phyloP scores from a whole-genome alignment of 192 early-diverging fungal genomes.

The Umbelopsis isabellina region DNA sequence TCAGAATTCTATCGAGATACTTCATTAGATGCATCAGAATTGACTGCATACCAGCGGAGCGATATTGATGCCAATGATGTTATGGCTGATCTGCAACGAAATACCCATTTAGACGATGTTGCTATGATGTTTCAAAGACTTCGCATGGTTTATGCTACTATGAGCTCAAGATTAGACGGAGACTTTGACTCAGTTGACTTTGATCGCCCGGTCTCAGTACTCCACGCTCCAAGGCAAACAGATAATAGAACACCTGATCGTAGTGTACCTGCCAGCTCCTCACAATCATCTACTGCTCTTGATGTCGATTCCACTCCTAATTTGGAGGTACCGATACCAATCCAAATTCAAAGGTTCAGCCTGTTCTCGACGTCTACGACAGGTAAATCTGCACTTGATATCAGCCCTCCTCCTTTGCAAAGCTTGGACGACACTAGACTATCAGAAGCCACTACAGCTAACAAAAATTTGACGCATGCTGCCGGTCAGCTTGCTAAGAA shows the following conservation, averaged over 20 bases:
- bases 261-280: background rate
- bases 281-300: background rate
- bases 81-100: background rate
- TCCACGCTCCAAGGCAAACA: conserved; percentile 1
- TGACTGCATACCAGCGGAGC: background rate
- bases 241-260: background rate
- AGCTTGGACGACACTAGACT: background rate
- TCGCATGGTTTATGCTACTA: conserved; percentile 29
- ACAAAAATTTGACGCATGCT: background rate
- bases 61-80: background rate
- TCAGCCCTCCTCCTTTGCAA: conserved; percentile 7
- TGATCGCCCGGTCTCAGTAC: conserved; percentile 8
- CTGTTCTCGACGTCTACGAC: background rate
- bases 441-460: background rate
- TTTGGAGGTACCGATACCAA: too few relatives aligned
- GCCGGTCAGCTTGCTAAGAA: conserved; percentile 29
- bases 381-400: background rate
- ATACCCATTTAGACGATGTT: conserved; percentile 48
- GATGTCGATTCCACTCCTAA: background rate
- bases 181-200: conserved; percentile 1
- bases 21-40: conserved; percentile 24
- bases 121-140: conserved; percentile 41
- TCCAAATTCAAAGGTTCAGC: background rate
- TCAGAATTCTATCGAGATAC: conserved; percentile 19
- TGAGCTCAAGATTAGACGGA: background rate